Conservation (phyloP, 2,329 filamentous ascomycete species). For the Corinectria fuckeliana region DNA sequence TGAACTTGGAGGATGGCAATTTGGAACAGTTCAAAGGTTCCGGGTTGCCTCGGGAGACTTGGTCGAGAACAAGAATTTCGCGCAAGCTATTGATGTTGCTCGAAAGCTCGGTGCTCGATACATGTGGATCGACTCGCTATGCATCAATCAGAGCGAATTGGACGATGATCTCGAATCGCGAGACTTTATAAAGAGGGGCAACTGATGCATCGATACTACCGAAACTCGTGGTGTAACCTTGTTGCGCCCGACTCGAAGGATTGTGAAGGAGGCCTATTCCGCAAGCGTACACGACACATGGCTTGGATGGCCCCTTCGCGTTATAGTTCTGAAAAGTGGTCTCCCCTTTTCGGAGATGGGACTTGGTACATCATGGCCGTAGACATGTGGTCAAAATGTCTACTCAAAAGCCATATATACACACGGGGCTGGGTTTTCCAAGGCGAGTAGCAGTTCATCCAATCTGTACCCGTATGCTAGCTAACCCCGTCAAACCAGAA, state of each 20-base stretch:
- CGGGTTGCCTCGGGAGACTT: neutral
- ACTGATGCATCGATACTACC: neutral
- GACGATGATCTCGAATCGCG: neutral
- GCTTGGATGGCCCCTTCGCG: neutral
- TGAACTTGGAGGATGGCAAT: neutral
- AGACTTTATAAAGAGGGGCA: neutral
- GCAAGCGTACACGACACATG: neutral
- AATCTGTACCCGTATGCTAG: too few species aligned
- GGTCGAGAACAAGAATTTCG: neutral
- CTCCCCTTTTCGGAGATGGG: neutral
- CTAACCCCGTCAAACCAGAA: too few species aligned
- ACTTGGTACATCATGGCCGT: neutral
- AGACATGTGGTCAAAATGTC: neutral
- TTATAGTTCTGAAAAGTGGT: neutral
- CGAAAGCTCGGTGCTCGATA: neutral
- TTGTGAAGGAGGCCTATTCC: neutral
- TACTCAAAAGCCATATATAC: neutral
- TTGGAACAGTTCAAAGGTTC: neutral
- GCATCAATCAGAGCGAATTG: neutral
- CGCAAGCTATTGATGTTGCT: neutral
- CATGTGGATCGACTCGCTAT: conserved; percentile 4
- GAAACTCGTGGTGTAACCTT: neutral
- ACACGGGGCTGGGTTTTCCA: conserved; percentile 2
- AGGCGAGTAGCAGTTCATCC: too few species aligned
- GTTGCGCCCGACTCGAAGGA: neutral